phyloP scores from a whole-genome alignment of 352 stramenopile genomes.

The Pythium oligandrum region DNA sequence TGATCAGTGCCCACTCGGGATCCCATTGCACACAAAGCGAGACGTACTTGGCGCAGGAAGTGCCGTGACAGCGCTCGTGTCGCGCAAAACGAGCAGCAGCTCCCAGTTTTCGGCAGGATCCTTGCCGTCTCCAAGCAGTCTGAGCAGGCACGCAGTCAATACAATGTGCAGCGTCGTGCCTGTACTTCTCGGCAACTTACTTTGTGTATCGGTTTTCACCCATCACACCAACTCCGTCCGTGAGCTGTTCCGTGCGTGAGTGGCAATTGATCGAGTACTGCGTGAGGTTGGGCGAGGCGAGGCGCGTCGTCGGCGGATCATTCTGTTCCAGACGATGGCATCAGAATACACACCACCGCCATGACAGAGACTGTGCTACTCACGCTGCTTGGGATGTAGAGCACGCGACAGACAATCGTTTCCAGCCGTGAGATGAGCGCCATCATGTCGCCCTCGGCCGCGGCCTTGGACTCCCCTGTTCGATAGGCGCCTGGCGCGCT shows the following conservation, averaged over 20 bases:
- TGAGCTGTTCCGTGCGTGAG: constrained; percentile 33
- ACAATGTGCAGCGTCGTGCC: no score
- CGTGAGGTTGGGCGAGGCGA: constrained; percentile 56
- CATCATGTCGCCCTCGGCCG: constrained; percentile 87
- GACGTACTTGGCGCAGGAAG: constrained; percentile 30
- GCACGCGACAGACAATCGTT: constrained; percentile 80
- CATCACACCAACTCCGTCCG: constrained; percentile 32
- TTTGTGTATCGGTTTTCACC: constrained; percentile 58
- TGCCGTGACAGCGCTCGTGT: constrained; percentile 32
- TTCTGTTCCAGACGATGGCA: constrained; percentile 25
- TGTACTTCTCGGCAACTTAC: constrained; percentile 15
- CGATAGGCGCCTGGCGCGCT: constrained; percentile 45
- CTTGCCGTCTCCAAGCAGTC: constrained; percentile 48
- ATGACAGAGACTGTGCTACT: constrained; percentile 2
- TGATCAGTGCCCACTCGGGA: no score
- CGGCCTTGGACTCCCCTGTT: constrained; percentile 49
- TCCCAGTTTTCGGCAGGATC: constrained; percentile 46
- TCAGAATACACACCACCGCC: not conserved
- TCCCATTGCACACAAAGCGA: not conserved
- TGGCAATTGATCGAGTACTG: constrained; percentile 83
- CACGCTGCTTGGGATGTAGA: constrained; percentile 76
- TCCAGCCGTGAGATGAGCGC: constrained; percentile 82
- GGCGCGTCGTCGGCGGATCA: constrained; percentile 74
- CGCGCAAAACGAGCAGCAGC: constrained; percentile 61
- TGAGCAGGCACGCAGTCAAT: constrained; percentile 7